phyloP scores from a whole-genome alignment of 1,284 basidiomycete species.

The Naganishia cerealis region DNA sequence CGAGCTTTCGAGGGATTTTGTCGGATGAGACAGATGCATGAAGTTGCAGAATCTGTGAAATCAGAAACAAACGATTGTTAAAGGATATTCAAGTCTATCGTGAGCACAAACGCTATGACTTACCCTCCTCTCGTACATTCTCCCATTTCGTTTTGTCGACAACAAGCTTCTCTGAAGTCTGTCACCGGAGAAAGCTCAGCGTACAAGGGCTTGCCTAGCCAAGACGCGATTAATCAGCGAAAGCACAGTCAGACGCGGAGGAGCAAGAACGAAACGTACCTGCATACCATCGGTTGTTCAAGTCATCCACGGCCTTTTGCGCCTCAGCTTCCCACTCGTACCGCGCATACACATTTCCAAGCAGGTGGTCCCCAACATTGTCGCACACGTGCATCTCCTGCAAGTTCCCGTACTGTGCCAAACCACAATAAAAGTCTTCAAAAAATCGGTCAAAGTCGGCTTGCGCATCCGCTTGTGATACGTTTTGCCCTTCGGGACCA shows the following conservation, averaged over 20 bases:
- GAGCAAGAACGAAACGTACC: constrained; percentile 60
- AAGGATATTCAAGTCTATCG: background rate
- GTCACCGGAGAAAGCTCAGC: constrained; percentile 98
- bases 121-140: constrained; percentile 88
- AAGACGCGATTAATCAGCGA: constrained; percentile 29
- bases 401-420: constrained; percentile 91
- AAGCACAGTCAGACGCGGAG: background rate
- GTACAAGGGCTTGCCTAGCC: constrained; percentile 83
- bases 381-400: constrained; percentile 97
- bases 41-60: constrained; percentile 79
- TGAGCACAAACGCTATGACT: constrained; percentile 34
- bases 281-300: constrained; percentile 98
- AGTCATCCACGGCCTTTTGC: constrained; percentile 82
- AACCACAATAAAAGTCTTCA: constrained; percentile 83
- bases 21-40: constrained; percentile 90
- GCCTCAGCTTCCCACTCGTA: constrained; percentile 99
- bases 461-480: constrained; percentile 68
- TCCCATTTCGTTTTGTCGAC: constrained; percentile 94
- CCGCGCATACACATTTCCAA: constrained; percentile 97
- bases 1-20: constrained; percentile 73
- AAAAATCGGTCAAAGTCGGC: constrained; percentile 96
- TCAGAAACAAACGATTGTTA: background rate
- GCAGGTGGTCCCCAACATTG: constrained; percentile 97
- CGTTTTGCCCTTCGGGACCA: constrained; percentile 79
- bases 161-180: constrained; percentile 98